Evolutionary conservation across 192 early-diverging fungal genomes (phyloP), one percentile per base, ranked within the genome.

Genomic region (Coemansia sp.): DNA sequence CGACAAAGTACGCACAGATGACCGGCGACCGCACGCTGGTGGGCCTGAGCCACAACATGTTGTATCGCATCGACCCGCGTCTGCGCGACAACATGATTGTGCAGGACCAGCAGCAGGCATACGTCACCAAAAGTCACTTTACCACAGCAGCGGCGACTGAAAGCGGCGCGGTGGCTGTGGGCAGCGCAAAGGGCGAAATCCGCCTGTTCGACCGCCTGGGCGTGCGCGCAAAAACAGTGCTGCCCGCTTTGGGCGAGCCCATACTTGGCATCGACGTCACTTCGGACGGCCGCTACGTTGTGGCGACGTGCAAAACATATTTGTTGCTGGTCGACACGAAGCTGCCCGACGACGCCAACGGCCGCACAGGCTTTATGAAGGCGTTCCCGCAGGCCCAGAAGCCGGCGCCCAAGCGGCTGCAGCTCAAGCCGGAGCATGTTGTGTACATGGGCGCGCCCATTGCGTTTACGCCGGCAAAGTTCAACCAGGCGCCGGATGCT

Each of bases 1-100:
- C 82, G 40, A 68, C 73, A 60, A 96, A 96, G 73, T 92, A 87
- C 77, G 83, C 90, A 23, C 89, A 91, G 67, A 83, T 86, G 71
- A 91, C 93, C 0, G 72, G 67, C 58, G 83, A 86, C 26, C 76
- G 88, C 66, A 93, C 91, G 15, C 67, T 98, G 60, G 73, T 96
- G 2, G 95, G 93, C 8, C 77, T 93, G 42, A 90, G 91, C 61
- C 83, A 87, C 61, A 90, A 90, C 74, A 82, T 91, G 57, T 69
- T 98, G 44, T 98, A 90, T 83, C 84, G 89, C 9, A 84, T 98
- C 58, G 95, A 98, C 70, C 92, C 93, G 53, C 91, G 95, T 28
- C 68, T 93, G 18, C 71, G 83, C 17, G 55, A 69, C 58, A 83
- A 71, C 56, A 90, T 93, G 72, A 73, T 90, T 12, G 92, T 93